These are phyloP conservation scores for Erigeron philadelphicus DNA, from an alignment of 140 eudicot species.

Conservation along the genomic window DNA sequence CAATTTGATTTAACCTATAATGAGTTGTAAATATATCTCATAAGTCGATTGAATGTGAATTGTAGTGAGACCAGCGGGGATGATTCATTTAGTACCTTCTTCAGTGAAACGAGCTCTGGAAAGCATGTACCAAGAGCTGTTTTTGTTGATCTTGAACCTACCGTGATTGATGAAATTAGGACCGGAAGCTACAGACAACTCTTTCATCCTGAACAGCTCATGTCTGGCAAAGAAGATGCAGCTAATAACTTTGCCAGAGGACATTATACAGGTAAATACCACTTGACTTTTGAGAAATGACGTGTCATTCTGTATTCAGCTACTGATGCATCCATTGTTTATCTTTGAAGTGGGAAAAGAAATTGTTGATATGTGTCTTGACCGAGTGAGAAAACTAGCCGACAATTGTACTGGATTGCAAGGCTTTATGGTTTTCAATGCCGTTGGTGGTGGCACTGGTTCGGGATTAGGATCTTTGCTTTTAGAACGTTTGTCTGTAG, in stretches of 20 bases:
- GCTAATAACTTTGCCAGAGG: constrained; percentile 83
- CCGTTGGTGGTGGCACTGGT: constrained; percentile 89
- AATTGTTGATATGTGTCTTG: constrained; percentile 61
- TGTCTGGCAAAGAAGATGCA: constrained; percentile 81
- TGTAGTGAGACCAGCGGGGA: constrained; percentile 52
- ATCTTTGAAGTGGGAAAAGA: constrained; percentile 61
- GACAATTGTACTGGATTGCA: constrained; percentile 78
- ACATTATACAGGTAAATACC: constrained; percentile 62
- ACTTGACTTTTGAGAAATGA: not conserved
- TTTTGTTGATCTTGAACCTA: constrained; percentile 67
- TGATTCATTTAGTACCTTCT: constrained; percentile 72
- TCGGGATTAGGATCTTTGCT: constrained; percentile 76
- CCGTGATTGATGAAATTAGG: constrained; percentile 66
- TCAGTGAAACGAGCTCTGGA: constrained; percentile 69
- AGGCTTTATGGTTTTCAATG: constrained; percentile 77
- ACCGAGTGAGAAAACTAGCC: constrained; percentile 74
- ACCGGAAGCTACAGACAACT: constrained; percentile 68
- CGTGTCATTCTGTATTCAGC: not conserved
- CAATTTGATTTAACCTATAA: not conserved
- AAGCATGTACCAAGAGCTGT: constrained; percentile 76
- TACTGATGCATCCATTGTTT: constrained; percentile 1
- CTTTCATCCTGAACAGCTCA: constrained; percentile 72
- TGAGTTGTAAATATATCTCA: constrained; percentile 6
- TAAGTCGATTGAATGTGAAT: constrained; percentile 15
- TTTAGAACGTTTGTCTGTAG: constrained; percentile 68